phyloP scores from a whole-genome alignment of 148 eudicot species.

The Camellia sinensis region DNA sequence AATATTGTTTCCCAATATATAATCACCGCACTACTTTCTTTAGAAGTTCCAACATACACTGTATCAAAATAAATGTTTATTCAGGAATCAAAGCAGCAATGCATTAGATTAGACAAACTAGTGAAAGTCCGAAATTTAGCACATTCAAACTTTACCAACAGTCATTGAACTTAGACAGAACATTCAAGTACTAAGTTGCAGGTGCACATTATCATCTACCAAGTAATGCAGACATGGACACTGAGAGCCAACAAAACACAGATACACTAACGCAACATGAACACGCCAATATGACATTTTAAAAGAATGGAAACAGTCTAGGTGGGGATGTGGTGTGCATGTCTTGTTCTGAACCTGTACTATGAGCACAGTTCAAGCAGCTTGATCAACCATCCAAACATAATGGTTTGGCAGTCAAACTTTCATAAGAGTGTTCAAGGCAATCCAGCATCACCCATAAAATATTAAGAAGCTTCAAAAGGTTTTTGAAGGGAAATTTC shows the following conservation, averaged over 20 bases:
- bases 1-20: no score
- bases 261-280: neutral
- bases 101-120: neutral
- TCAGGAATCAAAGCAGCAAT: neutral
- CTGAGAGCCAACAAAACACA: neutral
- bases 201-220: neutral
- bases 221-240: neutral
- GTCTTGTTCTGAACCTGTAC: no score
- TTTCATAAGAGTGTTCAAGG: no score
- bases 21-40: slow-evolving; percentile 34
- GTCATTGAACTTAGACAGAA: neutral
- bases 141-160: neutral
- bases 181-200: neutral
- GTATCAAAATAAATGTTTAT: slow-evolving; percentile 18
- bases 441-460: no score
- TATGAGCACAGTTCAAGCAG: no score
- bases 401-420: no score
- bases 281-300: neutral
- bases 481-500: no score
- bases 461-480: no score
- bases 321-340: no score
- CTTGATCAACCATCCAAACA: no score
- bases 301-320: neutral
- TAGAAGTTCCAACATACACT: slow-evolving; percentile 59
- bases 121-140: neutral